A percentile compares a stretch with the other conserved stretches of the same genome.
phyloP scores from a whole-genome alignment of 371 early-diverging fungal genomes.

The Rhizopus stolonifer region DNA sequence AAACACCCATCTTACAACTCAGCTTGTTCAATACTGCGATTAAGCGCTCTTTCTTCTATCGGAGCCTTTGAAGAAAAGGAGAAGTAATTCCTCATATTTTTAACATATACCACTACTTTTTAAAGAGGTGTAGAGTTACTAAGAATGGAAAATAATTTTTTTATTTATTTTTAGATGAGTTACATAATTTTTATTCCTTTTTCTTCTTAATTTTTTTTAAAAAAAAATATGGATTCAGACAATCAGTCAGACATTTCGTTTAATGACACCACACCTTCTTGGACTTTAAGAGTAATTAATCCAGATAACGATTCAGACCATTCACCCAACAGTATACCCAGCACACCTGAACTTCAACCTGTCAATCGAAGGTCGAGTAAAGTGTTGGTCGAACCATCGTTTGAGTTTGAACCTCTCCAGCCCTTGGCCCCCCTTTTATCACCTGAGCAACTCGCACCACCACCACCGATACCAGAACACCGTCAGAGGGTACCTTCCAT shows the following conservation, averaged over 20 bases:
- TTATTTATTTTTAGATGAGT: background rate
- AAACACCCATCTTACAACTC: too few species aligned
- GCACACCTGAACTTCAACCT: conserved; percentile 17
- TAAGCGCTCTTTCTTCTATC: too few species aligned
- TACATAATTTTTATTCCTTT: conserved; percentile 1
- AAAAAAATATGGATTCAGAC: conserved; percentile 10
- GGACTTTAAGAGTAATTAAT: conserved; percentile 21
- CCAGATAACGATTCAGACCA: conserved; percentile 21
- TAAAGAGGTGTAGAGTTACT: background rate
- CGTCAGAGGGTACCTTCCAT: background rate
- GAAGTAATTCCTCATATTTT: too few species aligned
- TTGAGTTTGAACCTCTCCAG: conserved; percentile 15
- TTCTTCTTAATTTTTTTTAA: background rate
- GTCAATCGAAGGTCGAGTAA: conserved; percentile 16
- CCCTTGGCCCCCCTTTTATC: conserved; percentile 9
- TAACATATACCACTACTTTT: too few species aligned
- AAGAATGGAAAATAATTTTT: conserved; percentile 2
- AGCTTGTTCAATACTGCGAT: too few species aligned
- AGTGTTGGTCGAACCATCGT: conserved; percentile 15
- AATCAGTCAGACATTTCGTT: conserved; percentile 15
- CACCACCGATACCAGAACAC: conserved; percentile 17
- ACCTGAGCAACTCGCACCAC: background rate
- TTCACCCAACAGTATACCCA: conserved; percentile 9
- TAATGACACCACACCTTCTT: conserved; percentile 2
- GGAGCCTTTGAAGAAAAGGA: too few species aligned